phyloP scores from a whole-genome alignment of 192 early-diverging fungal genomes.

The Backusella tuberculispora region DNA sequence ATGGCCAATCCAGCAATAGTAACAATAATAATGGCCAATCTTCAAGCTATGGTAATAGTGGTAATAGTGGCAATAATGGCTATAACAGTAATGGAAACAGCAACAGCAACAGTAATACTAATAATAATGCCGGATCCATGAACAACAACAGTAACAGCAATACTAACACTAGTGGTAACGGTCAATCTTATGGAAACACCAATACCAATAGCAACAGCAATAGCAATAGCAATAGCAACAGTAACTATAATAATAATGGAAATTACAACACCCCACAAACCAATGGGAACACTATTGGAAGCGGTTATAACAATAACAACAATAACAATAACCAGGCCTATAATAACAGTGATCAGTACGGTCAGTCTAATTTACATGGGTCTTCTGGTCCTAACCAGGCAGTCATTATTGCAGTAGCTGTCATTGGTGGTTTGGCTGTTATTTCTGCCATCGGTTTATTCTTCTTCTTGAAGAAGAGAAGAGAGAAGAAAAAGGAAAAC shows the following conservation, averaged over 20 bases:
- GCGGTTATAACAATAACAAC: neutral
- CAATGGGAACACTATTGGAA: neutral
- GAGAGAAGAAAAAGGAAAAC: conserved; percentile 17
- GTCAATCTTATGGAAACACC: neutral
- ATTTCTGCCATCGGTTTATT: conserved; percentile 12
- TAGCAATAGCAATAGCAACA: neutral
- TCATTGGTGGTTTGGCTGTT: conserved; percentile 7
- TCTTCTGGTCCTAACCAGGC: neutral
- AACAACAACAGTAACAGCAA: neutral
- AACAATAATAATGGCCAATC: neutral
- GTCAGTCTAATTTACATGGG: neutral
- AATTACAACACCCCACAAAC: neutral
- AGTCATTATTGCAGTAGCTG: neutral
- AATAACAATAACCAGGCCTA: neutral
- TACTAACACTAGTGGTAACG: neutral
- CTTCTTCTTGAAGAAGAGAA: conserved; percentile 24
- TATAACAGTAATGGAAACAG: neutral
- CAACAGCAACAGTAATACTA: neutral
- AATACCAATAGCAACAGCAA: neutral
- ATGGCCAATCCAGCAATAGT: neutral
- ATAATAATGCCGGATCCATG: neutral
- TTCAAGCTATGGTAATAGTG: neutral
- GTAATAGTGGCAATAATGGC: neutral
- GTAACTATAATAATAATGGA: neutral
- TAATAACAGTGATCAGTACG: neutral